Evolutionary conservation across 2,329 filamentous ascomycete genomes (phyloP).

Genomic region (Exophiala sideris): DNA sequence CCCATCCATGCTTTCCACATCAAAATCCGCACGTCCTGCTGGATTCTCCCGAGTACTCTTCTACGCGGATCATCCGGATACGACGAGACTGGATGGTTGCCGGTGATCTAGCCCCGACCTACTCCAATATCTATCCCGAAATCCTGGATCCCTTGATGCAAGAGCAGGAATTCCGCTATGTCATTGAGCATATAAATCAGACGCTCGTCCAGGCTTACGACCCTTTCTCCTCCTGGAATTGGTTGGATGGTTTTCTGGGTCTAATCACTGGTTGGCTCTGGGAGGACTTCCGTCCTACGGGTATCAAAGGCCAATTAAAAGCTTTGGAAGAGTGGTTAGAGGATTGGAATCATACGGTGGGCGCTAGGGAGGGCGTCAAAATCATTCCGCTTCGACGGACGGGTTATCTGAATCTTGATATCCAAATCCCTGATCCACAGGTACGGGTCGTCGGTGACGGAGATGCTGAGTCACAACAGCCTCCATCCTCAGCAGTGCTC

Average conservation of each 20-base stretch:
- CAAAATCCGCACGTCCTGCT: slow-evolving; percentile 85
- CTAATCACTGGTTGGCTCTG: slow-evolving; percentile 88
- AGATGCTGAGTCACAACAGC: slow-evolving; percentile 19
- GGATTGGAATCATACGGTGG: slow-evolving; percentile 72
- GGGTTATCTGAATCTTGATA: slow-evolving; percentile 71
- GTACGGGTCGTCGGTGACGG: slow-evolving; percentile 40
- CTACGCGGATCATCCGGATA: slow-evolving; percentile 86
- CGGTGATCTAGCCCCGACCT: slow-evolving; percentile 87
- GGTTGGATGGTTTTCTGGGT: slow-evolving; percentile 75
- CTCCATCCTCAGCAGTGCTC: slow-evolving; percentile 5
- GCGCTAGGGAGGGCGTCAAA: slow-evolving; percentile 61
- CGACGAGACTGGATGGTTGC: slow-evolving; percentile 85
- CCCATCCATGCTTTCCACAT: slow-evolving; percentile 92
- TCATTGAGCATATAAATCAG: slow-evolving; percentile 79
- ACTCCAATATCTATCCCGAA: slow-evolving; percentile 93
- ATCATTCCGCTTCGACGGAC: slow-evolving; percentile 77
- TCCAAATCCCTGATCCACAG: slow-evolving; percentile 51
- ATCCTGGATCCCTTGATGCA: slow-evolving; percentile 83
- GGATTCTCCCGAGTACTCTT: slow-evolving; percentile 67
- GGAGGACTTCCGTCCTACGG: slow-evolving; percentile 74
- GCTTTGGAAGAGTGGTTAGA: slow-evolving; percentile 78
- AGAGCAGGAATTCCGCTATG: slow-evolving; percentile 78
- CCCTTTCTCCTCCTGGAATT: slow-evolving; percentile 72
- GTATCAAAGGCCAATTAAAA: slow-evolving; percentile 66
- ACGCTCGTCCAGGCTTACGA: slow-evolving; percentile 74